Base-by-base conservation (phyloP, 1,139 yeast species). In the Protomyces macrosporus region DNA sequence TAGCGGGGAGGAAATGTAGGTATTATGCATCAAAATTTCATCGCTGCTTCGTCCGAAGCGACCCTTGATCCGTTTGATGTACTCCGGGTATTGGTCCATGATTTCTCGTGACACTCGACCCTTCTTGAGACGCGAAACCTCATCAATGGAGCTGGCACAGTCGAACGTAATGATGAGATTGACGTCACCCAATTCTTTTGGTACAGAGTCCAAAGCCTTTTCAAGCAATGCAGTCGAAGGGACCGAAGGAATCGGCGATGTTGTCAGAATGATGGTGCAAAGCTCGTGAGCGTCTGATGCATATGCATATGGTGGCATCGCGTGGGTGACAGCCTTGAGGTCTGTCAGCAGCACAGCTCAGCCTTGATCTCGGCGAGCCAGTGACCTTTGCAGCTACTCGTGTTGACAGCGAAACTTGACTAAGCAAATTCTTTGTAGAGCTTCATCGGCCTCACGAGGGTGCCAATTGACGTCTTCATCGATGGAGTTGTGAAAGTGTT, bases 181-280 rank as follows among this genome's bases (percentile, higher is more conserved):
- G 4, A 33, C 52, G 1, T 32, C 10, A 9, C 4, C 16, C 23
- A 58, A 40, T 14, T 7, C 52, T 3, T 6, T 10, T 1, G 62
- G 62, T 6, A 58, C n/a, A 16, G 62, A 58, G 3, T 50, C 50
- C n/a, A 58, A 23, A 9, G 39, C 56, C 14, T 33, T 5, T 7
- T 39, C 34, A 3, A 58, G 52, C 16, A 58, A 42, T 34, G 51
- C 62, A n/a, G 62, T 45, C 14, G 52, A 51, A 1, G 62, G 62
- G 12, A 37, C 30, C 10, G 62, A 58, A 4, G 62, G 62, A 6
- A 55, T 58, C 5, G 62, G 62, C 5, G 62, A 58, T 4, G 62
- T 52, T 5, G 62, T 58, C 30, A 58, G 16, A 35, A 58, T 40
- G 55, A 58, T 40, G 9, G 62, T 58, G 33, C 53, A 23, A 23